Conservation (phyloP, 352 stramenopile species). For the Pythium dissimile region DNA sequence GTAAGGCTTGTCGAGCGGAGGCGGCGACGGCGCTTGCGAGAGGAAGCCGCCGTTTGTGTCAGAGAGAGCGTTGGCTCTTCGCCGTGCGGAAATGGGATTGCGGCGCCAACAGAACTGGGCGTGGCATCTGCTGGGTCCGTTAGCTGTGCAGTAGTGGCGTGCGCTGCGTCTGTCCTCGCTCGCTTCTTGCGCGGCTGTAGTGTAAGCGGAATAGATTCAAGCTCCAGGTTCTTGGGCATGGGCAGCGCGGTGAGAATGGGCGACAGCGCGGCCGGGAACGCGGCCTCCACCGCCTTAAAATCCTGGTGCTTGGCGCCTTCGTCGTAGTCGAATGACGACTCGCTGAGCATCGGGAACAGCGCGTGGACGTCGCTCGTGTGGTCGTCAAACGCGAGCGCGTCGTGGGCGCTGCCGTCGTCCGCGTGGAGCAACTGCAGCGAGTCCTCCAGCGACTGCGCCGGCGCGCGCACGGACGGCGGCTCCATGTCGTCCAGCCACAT, state of each 20-base stretch:
- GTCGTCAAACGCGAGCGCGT: constrained; percentile 24
- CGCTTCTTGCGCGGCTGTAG: background rate
- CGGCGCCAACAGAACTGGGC: background rate
- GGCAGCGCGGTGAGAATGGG: constrained; percentile 49
- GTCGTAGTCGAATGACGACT: constrained; percentile 37
- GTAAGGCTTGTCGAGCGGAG: constrained; percentile 18
- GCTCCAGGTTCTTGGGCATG: constrained; percentile 9
- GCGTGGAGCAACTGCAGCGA: constrained; percentile 35
- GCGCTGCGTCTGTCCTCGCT: background rate
- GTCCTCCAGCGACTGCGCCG: constrained; percentile 39
- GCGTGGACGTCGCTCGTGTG: constrained; percentile 22
- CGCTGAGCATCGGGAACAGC: constrained; percentile 29
- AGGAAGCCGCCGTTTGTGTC: background rate
- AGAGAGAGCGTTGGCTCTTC: background rate
- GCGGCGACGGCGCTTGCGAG: constrained; percentile 12
- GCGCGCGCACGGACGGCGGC: background rate
- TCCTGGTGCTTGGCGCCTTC: constrained; percentile 7
- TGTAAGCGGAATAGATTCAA: too few species aligned
- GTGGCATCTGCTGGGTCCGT: background rate
- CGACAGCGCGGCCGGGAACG: constrained; percentile 45
- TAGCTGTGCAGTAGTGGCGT: background rate
- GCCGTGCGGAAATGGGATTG: constrained; percentile 9
- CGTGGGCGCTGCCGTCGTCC: constrained; percentile 23
- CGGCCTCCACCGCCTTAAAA: constrained; percentile 12
- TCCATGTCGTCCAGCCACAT: constrained; percentile 26